Evolutionary conservation across 2,329 filamentous ascomycete species (phyloP), one percentile per base, ranked within the genome.

Genomic region (Chaetomium olivaceum): DNA sequence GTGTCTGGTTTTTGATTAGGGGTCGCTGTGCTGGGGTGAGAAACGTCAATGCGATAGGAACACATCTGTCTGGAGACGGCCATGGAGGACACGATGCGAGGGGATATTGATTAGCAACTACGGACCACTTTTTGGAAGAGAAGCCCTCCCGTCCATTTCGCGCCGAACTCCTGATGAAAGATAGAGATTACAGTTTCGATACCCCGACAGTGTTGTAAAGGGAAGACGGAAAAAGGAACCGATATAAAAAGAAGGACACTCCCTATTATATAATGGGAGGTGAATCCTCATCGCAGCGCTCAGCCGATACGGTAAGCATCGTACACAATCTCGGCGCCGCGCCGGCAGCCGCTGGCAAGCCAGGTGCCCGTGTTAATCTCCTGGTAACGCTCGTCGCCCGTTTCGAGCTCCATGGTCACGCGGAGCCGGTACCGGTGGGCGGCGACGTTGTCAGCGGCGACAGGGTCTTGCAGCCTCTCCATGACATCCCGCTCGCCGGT

Each of bases 311-410:
- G 68, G 58, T 73, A 72, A 19, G 70, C 71, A 54, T 73, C 71
- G 50, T 73, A 73, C 21, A 73, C 68, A 27, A 73, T 70, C 65
- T 72, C 69, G n/a, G 70, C 69, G 21, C 72, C 71, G 31, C 71
- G 58, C 7, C 72, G 69, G 21, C 68, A 72, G 12, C 73, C 73
- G 39, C 70, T 71, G 21, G 61, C 71, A 1, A 72, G 31, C 69
- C 70, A 74, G 11, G 73, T 43, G 39, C 67, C 69, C 19, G 67
- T 69, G 58, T 72, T 72, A 14, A 74, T n/a, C 12, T 70, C 62
- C 25, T 58, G 62, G 58, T 74, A 74, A 21, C 73, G 68, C 46
- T 67, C 64, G 29, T 74, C 72, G 19, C 73, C 72, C 16, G 73
- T 73, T 68, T 74, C 71, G 19, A 73, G 67, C 50, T 70, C 58